phyloP scores from a whole-genome alignment of 192 early-diverging fungal species.

The Coemansia sp. region DNA sequence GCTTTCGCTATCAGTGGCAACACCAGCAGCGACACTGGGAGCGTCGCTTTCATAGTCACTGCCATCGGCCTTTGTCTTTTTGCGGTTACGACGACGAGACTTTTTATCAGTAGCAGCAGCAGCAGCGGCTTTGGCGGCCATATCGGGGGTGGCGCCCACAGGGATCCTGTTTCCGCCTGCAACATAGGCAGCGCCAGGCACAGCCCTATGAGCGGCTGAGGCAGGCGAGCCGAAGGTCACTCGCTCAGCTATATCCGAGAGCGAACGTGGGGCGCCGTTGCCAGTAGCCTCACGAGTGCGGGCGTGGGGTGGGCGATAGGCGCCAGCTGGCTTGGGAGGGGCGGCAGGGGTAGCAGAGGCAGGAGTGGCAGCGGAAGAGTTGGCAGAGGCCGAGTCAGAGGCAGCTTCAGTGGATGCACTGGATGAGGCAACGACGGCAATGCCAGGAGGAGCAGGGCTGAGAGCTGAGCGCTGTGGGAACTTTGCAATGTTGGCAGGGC shows the following conservation, averaged over 20 bases:
- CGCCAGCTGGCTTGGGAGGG: slow-evolving; percentile 53
- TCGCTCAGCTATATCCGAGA: slow-evolving; percentile 42
- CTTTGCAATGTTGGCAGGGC: slow-evolving; percentile 59
- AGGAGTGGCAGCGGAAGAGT: not conserved
- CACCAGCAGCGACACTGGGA: slow-evolving; percentile 15
- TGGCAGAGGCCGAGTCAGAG: slow-evolving; percentile 8
- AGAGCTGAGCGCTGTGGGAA: slow-evolving; percentile 79
- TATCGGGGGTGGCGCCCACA: slow-evolving; percentile 28
- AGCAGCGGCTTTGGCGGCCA: slow-evolving; percentile 14
- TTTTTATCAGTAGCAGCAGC: slow-evolving; percentile 54
- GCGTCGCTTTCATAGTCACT: slow-evolving; percentile 36
- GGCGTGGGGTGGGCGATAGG: slow-evolving; percentile 72
- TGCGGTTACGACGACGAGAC: slow-evolving; percentile 72
- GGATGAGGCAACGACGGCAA: slow-evolving; percentile 23
- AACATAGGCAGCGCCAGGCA: slow-evolving; percentile 28
- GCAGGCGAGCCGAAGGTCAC: slow-evolving; percentile 22
- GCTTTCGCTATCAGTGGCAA: not conserved
- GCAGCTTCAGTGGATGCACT: slow-evolving; percentile 45
- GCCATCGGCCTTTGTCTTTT: slow-evolving; percentile 66
- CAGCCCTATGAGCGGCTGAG: not conserved
- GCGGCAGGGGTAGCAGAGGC: slow-evolving; percentile 20
- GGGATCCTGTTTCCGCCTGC: slow-evolving; percentile 25
- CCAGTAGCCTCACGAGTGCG: slow-evolving; percentile 45
- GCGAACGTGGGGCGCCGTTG: slow-evolving; percentile 32
- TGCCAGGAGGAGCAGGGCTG: slow-evolving; percentile 69